These are phyloP conservation scores for Pichia manshurica DNA, from an alignment of 805 yeast genomes.

Conservation along the genomic window DNA sequence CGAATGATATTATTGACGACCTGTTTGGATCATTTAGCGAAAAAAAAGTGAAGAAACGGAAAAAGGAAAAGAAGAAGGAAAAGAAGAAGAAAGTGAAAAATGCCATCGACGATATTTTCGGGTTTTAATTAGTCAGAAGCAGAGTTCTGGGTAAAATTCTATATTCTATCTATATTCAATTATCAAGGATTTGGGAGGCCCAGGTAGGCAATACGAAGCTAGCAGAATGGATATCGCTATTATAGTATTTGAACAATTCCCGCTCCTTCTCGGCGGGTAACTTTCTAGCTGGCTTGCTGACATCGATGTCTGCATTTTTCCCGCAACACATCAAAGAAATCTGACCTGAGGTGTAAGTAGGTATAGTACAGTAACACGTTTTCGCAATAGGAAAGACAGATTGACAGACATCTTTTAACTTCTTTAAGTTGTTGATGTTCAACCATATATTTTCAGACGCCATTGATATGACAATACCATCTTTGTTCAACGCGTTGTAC, in stretches of 20 bases:
- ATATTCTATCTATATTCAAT: not conserved
- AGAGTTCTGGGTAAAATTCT: not conserved
- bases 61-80: slow-evolving; percentile 28
- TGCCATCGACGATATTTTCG: slow-evolving; percentile 75
- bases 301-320: slow-evolving; percentile 41
- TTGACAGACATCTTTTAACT: slow-evolving; percentile 42
- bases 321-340: slow-evolving; percentile 72
- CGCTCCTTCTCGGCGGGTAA: slow-evolving; percentile 42
- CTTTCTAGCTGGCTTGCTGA: slow-evolving; percentile 48
- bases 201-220: slow-evolving; percentile 77
- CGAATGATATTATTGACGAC: slow-evolving; percentile 10
- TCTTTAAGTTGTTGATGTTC: slow-evolving; percentile 46
- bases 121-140: slow-evolving; percentile 29
- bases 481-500: slow-evolving; percentile 51
- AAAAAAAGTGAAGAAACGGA: not conserved
- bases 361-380: slow-evolving; percentile 77
- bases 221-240: slow-evolving; percentile 56
- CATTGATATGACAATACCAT: slow-evolving; percentile 66
- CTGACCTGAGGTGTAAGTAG: slow-evolving; percentile 85
- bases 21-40: slow-evolving; percentile 3
- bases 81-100: slow-evolving; percentile 44
- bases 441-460: slow-evolving; percentile 82
- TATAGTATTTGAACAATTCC: slow-evolving; percentile 57
- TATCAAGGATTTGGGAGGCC: slow-evolving; percentile 39
- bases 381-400: slow-evolving; percentile 55